Evolutionary conservation across 495 filamentous ascomycete species (phyloP).

Genomic region (Aspergillus ellipticus): DNA sequence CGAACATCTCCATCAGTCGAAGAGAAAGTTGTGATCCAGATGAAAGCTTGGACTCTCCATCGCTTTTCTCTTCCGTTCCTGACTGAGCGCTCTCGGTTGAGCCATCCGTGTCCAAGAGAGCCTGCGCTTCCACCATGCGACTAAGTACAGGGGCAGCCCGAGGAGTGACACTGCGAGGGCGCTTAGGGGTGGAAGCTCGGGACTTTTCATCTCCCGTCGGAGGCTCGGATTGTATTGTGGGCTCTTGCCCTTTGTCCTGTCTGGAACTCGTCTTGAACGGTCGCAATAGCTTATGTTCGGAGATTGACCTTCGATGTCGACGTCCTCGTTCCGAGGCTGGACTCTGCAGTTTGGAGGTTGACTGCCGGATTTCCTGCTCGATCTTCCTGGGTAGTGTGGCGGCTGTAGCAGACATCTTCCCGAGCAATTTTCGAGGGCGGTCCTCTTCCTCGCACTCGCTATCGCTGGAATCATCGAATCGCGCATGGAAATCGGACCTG

Average conservation of each 20-base stretch:
- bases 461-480: slow-evolving; percentile 80
- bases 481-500: slow-evolving; percentile 69
- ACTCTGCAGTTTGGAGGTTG: slow-evolving; percentile 1
- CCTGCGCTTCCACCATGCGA: slow-evolving; percentile 78
- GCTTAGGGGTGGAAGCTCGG: slow-evolving; percentile 20
- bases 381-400: slow-evolving; percentile 9
- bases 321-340: slow-evolving; percentile 29
- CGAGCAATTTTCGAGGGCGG: slow-evolving; percentile 6
- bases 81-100: slow-evolving; percentile 20
- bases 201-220: slow-evolving; percentile 17
- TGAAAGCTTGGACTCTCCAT: slow-evolving; percentile 21
- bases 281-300: slow-evolving; percentile 57
- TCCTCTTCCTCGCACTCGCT: slow-evolving; percentile 60
- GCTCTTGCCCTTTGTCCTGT: slow-evolving; percentile 14
- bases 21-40: slow-evolving; percentile 53
- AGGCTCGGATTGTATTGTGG: slow-evolving; percentile 12
- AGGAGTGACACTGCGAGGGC: slow-evolving; percentile 40
- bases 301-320: slow-evolving; percentile 54
- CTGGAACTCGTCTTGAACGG: slow-evolving; percentile 53
- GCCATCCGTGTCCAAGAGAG: slow-evolving; percentile 49
- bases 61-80: slow-evolving; percentile 16
- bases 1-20: slow-evolving; percentile 83
- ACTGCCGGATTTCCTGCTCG: background rate
- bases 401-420: slow-evolving; percentile 14
- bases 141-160: slow-evolving; percentile 71